These are phyloP conservation scores for Pseudopediastrum boryanum DNA, from an alignment of 139 green algal species.

Conservation along the genomic window DNA sequence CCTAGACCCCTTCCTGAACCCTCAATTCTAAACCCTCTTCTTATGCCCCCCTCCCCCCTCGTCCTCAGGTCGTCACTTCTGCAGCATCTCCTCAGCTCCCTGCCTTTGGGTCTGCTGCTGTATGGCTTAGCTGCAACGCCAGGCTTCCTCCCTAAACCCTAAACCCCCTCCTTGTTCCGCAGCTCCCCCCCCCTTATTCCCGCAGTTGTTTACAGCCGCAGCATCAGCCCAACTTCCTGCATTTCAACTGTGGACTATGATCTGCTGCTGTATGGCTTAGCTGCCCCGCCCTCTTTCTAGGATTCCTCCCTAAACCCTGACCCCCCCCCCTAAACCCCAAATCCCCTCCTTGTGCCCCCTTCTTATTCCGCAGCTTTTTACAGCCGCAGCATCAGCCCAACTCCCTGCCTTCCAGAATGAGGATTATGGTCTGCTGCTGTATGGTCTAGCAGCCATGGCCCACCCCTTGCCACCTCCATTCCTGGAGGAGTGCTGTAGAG, in stretches of 20 bases:
- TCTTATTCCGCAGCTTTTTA: conserved; percentile 44
- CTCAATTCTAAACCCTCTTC: too few species aligned
- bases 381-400: conserved; percentile 29
- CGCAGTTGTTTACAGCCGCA: conserved; percentile 38
- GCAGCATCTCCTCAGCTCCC: conserved; percentile 10
- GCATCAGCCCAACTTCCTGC: conserved; percentile 1
- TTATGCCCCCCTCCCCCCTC: too few species aligned
- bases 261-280: conserved; percentile 32
- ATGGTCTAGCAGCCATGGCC: conserved; percentile 43
- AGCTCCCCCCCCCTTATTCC: too few species aligned
- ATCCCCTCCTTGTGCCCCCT: too few species aligned
- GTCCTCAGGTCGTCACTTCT: too few species aligned
- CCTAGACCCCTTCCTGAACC: too few species aligned
- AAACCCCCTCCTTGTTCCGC: too few species aligned
- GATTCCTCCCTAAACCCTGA: too few species aligned
- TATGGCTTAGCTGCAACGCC: conserved; percentile 33
- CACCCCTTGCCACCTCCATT: conserved; percentile 37
- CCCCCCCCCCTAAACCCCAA: too few species aligned
- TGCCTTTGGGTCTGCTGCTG: conserved; percentile 9
- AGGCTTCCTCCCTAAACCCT: too few species aligned
- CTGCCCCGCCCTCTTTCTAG: conserved; percentile 10
- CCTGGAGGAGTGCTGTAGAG: conserved; percentile 5
- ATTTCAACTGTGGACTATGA: conserved; percentile 39
- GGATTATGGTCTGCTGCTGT: conserved; percentile 42
- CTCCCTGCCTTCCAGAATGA: conserved; percentile 41